Evolutionary conservation across 208 protist species (phyloP).

Genomic region (Porcisia hertigi): DNA sequence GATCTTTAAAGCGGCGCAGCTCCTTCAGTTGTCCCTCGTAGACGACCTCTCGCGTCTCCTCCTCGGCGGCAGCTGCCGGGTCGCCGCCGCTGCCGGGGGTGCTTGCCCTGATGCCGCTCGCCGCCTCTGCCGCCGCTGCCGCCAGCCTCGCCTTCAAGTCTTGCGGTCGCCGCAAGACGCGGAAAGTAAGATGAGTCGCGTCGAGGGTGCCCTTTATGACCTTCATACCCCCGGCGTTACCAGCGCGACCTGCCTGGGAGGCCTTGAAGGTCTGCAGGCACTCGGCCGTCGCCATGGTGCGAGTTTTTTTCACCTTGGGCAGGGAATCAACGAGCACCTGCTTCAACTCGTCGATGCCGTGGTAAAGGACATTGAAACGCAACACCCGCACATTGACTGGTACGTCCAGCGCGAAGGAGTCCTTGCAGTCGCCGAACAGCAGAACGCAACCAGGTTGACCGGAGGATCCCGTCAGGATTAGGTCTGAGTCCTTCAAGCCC

Average conservation of each 20-base stretch:
- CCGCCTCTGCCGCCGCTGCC: conserved; percentile 10
- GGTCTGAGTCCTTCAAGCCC: conserved; percentile 68
- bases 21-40: conserved; percentile 89
- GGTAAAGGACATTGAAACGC: conserved; percentile 87
- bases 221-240: conserved; percentile 86
- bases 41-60: conserved; percentile 55
- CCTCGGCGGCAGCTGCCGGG: conserved; percentile 29
- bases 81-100: background rate
- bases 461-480: conserved; percentile 53
- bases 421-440: conserved; percentile 81
- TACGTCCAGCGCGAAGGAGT: conserved; percentile 63
- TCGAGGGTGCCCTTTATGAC: conserved; percentile 81
- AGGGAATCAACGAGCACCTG: conserved; percentile 66
- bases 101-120: conserved; percentile 8
- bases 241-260: conserved; percentile 78
- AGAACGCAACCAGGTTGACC: conserved; percentile 80
- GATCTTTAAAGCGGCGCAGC: conserved; percentile 88
- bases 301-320: conserved; percentile 68
- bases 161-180: conserved; percentile 62
- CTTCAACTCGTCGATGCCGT: conserved; percentile 88
- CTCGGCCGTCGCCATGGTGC: conserved; percentile 72
- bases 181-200: conserved; percentile 57
- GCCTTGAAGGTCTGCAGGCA: conserved; percentile 83
- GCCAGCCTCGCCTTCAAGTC: conserved; percentile 22
- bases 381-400: conserved; percentile 74